Conservation (phyloP, 768 basidiomycete species). For the Podaxis sp. region DNA sequence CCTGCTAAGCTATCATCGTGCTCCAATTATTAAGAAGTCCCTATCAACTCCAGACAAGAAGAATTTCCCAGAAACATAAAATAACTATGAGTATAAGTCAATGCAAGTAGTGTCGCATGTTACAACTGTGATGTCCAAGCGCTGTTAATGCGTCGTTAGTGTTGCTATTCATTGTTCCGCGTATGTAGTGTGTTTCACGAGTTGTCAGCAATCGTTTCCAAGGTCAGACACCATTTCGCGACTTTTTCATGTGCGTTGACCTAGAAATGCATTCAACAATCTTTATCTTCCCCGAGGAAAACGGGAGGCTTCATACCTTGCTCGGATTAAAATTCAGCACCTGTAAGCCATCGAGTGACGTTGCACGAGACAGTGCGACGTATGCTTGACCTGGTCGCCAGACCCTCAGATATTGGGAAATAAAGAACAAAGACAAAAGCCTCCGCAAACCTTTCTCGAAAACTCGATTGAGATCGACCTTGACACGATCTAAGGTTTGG, state of each 20-base stretch:
- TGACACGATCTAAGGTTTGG: conserved; percentile 92
- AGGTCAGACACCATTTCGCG: conserved; percentile 65
- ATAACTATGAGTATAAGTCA: not conserved
- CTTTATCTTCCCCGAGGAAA: not conserved
- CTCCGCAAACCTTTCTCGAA: conserved; percentile 78
- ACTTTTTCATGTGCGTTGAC: conserved; percentile 75
- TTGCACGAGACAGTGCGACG: conserved; percentile 87
- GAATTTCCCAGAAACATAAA: not conserved
- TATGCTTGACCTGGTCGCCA: conserved; percentile 74
- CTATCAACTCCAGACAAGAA: not conserved
- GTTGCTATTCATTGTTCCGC: not conserved
- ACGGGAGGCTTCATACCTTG: conserved; percentile 48
- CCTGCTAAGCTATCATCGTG: not conserved
- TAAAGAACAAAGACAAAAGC: not conserved
- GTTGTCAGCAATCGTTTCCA: conserved; percentile 45
- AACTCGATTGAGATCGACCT: conserved; percentile 88
- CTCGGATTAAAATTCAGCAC: conserved; percentile 73
- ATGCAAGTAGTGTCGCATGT: not conserved
- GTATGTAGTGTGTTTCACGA: not conserved
- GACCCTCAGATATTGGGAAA: not conserved
- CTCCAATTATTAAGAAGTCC: not conserved
- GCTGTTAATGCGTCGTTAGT: not conserved
- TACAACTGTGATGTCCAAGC: not conserved
- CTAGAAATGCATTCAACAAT: conserved; percentile 29
- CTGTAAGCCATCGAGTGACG: conserved; percentile 80